Evolutionary conservation across 495 filamentous ascomycete genomes (phyloP), one percentile per base, ranked within the genome.

Genomic region (Hypoxylon fragiforme): DNA sequence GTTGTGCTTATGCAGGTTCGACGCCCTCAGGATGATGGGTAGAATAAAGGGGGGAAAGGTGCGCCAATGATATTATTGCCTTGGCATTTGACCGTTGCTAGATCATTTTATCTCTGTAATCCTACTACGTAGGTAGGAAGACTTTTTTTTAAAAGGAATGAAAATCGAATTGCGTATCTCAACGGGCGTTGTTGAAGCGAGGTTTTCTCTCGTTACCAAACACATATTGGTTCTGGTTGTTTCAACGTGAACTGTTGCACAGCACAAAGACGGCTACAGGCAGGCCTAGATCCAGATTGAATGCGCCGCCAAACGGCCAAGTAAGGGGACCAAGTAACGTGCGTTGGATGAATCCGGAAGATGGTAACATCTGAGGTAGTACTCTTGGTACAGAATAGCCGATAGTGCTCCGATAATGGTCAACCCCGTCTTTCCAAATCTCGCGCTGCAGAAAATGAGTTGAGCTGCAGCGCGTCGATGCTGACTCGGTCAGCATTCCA

Each of bases 371-470:
- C 24, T 52, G 43, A 46, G 21, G 58, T 56, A 42, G 42, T 37
- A 61, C 41, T 42, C n/a, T 51, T 37, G 49, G 24, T 34, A 47
- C 52, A 36, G 51, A 56, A 52, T 14, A 47, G 52, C 52, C 58
- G 58, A 56, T 44, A 19, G 42, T 62, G 51, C 35, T 62, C 58
- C 52, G 58, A 56, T 62, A 40, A 55, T 55, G 57, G 46, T 62
- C 47, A 50, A 50, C 51, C 42, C 58, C 47, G 42, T 62, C 42
- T 55, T 34, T 34, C 36, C 51, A 43, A 50, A 61, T 61, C 41
- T 60, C 35, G 50, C 15, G 20, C 46, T 60, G 57, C 57, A 54
- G 57, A 28, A 60, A 19, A 37, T 21, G 28, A 54, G 31, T 54
- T 48, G 38, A 24, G 30, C 14, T 49, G 42, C 13, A 34, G 55